Evolutionary conservation across 2,329 filamentous ascomycete species (phyloP), one percentile per base, ranked within the genome.

Genomic region (Cercospora janseana): DNA sequence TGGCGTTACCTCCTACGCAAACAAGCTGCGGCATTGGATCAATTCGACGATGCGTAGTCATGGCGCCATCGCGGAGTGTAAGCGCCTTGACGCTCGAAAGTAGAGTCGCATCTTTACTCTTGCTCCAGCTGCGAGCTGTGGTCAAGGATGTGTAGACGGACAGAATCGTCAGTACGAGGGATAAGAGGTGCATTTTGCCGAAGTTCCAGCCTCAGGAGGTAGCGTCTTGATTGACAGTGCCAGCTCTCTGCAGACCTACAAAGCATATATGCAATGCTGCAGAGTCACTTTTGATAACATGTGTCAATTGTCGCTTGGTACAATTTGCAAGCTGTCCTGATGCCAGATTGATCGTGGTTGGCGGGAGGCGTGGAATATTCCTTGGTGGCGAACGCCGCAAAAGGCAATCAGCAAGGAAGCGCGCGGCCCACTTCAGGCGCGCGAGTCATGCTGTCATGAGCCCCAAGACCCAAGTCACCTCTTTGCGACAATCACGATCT

Each of bases 41-140:
- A 28, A 90, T 80, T 56, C 92, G 88, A 21, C 90, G 87, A 64
- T 87, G 79, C 28, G 82, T 80, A 0, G 92, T 96, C 62, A 80
- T 73, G 43, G 79, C 76, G 66, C 78, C 77, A 58, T 79, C 77
- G 52, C 82, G 85, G 9, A 96, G 79, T 5, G 91, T 96, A 31
- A 97, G 80, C 40, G 85, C 78, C 59, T 88, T 80, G 48, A 97
- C 86, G 49, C 81, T 77, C 7, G 79, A 82, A 40, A 85, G 77
- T 75, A 50, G 80, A 65, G 79, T 63, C 6, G 60, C 59, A 48
- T 62, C 69, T 59, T 64, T 67, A 40, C 51, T 60, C 32, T 58
- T 59, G 23, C 54, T 55, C 16, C 45, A 34, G 9, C 44, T 44
- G 16, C 49, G 31, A 20, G 56, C 38, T 27, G 41, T 34, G 12